These are phyloP conservation scores for Linum usitatissimum DNA, from an alignment of 345 rosid species.

Conservation along the genomic window DNA sequence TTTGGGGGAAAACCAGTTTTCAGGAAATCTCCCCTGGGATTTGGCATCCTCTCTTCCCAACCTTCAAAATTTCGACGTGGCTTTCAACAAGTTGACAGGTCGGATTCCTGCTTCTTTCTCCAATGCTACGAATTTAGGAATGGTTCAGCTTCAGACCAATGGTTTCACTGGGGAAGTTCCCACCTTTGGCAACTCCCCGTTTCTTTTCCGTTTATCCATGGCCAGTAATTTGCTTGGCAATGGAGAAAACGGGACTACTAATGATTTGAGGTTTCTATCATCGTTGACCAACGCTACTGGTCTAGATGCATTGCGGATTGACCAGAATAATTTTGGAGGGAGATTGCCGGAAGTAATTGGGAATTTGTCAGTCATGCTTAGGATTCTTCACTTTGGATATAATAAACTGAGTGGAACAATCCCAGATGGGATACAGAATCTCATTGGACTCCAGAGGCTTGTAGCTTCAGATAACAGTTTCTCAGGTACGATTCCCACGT, in stretches of 20 bases:
- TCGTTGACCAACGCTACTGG: conserved; percentile 3
- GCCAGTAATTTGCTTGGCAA: neutral
- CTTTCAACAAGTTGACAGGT: neutral
- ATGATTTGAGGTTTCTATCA: conserved; percentile 9
- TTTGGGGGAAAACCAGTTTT: neutral
- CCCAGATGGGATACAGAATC: conserved; percentile 6
- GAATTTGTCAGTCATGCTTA: conserved; percentile 13
- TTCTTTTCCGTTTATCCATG: neutral
- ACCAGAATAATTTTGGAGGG: conserved; percentile 9
- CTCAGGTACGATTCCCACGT: conserved; percentile 8
- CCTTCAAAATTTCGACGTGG: neutral
- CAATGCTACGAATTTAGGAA: neutral
- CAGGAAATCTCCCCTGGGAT: neutral
- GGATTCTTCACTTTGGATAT: neutral
- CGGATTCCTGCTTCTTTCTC: neutral
- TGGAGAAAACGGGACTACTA: neutral
- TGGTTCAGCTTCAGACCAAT: neutral
- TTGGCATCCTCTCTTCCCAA: neutral
- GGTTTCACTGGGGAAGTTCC: neutral
- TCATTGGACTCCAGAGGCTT: conserved; percentile 2
- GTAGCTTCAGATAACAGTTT: neutral
- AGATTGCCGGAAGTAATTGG: conserved; percentile 8
- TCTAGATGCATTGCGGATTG: neutral
- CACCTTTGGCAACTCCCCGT: neutral
- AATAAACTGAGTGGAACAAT: too few species aligned